Base-by-base conservation (phyloP, 2,329 filamentous ascomycete species). In the Graphilbum fragrans region DNA sequence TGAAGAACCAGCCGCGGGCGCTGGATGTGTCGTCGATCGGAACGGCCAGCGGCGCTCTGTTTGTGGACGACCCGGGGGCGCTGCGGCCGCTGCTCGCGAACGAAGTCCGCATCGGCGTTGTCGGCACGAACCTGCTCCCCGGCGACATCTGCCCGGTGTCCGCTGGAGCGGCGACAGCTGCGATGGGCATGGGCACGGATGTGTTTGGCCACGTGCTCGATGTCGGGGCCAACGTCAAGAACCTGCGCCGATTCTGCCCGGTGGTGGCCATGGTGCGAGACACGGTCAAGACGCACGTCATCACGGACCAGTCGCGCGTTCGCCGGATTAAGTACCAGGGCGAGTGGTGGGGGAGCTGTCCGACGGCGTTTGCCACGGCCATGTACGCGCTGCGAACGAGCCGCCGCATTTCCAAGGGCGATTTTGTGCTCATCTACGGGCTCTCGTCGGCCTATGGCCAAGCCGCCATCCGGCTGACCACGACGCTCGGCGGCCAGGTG, bases 401-500 rank as follows among this genome's bases (percentile, higher is more conserved):
- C 29, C 56, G 54, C 0, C 43, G 45, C 0, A 50, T 65, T 7
- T 41, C 46, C 3, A 40, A 43, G 0, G 53, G 51, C 0, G 50
- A 58, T 12, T 58, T 47, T 3, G 54, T 71, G 3, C 55, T 73
- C 3, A 52, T 73, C 9, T 63, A 67, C 37, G 58, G 56, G 7
- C 66, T 58, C 3, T 58, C 61, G 6, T 63, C 66, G 38, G 56
- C 58, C 0, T 57, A 63, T 27, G 67, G 69, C 0, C 57, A 67
- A 22, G 62, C 62, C 6, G 67, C 64, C 4, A 48, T 72, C 3
- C 54, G 57, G 2, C 45, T 72, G 8, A 62, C 64, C 8, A 50
- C 21, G 14, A 31, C n/a, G 1, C 37, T 49, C 3, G 45, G 45
- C 2, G 40, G 18, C 3, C 35, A 61, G 2, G 50, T 73, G 2